Conservation (phyloP, 768 basidiomycete species). For the Suillus luteus region DNA sequence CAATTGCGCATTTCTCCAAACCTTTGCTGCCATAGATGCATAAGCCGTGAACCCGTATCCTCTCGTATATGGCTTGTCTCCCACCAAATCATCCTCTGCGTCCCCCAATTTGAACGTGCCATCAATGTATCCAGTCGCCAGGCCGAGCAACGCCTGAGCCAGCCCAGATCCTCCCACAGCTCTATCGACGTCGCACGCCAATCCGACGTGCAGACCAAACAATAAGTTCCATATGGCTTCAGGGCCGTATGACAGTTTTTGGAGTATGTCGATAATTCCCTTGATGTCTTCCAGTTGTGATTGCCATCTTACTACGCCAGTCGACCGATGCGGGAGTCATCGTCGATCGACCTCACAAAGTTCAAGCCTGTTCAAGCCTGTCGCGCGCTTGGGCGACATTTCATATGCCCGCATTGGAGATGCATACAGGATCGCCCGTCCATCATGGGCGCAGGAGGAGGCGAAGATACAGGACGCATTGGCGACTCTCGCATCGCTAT, state of each 20-base stretch:
- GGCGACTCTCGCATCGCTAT: background rate
- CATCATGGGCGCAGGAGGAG: conserved; percentile 25
- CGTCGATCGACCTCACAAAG: conserved; percentile 40
- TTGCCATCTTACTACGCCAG: conserved; percentile 7
- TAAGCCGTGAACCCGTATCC: conserved; percentile 10
- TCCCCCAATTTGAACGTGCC: conserved; percentile 1
- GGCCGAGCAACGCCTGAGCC: conserved; percentile 6
- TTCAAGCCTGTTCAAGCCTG: conserved; percentile 37
- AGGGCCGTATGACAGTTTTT: conserved; percentile 7
- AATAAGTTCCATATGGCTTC: conserved; percentile 11
- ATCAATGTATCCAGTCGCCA: conserved; percentile 9
- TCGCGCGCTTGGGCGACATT: conserved; percentile 40
- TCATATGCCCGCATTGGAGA: conserved; percentile 36
- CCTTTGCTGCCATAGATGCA: conserved; percentile 12
- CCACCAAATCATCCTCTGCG: conserved; percentile 9
- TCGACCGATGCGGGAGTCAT: too few relatives aligned
- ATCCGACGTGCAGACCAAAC: conserved; percentile 10
- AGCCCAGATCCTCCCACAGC: conserved; percentile 8
- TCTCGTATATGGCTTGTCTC: conserved; percentile 10
- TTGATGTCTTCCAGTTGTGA: conserved; percentile 10
- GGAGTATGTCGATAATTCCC: conserved; percentile 6
- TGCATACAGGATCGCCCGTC: too few relatives aligned
- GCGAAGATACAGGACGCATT: conserved; percentile 17
- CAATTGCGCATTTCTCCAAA: conserved; percentile 7
- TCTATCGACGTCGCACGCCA: conserved; percentile 8